phyloP scores from a whole-genome alignment of 2,329 filamentous ascomycete genomes.

The Fusarium multiceps region DNA sequence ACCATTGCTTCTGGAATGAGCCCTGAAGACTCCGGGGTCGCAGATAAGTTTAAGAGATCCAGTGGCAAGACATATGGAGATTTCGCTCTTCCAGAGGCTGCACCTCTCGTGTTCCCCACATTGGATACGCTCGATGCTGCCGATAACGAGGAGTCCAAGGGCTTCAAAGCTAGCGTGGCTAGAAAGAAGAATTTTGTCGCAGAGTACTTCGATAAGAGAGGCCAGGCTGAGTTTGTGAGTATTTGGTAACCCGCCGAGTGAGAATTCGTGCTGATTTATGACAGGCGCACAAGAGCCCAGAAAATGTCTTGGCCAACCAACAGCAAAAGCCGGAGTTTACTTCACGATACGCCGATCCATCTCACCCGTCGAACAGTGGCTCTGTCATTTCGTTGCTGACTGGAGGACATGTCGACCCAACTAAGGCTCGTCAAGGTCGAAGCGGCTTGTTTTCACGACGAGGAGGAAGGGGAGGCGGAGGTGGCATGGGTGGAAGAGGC shows the following conservation, averaged over 20 bases:
- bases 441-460: not conserved
- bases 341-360: slow-evolving; percentile 15
- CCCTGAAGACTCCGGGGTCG: not conserved
- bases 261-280: not conserved
- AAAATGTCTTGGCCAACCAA: slow-evolving; percentile 12
- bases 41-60: slow-evolving; percentile 14
- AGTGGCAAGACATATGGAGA: slow-evolving; percentile 21
- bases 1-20: slow-evolving; percentile 1
- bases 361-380: slow-evolving; percentile 9
- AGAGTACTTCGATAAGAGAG: slow-evolving; percentile 13
- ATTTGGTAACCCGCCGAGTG: rapidly evolving
- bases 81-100: slow-evolving; percentile 58
- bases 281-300: slow-evolving; percentile 3
- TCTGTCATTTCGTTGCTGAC: slow-evolving; percentile 12
- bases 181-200: slow-evolving; percentile 7
- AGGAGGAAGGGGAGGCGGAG: not conserved
- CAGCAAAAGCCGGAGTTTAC: slow-evolving; percentile 7
- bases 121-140: slow-evolving; percentile 12
- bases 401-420: slow-evolving; percentile 13
- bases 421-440: not conserved
- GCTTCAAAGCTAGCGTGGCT: slow-evolving; percentile 2
- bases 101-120: slow-evolving; percentile 52
- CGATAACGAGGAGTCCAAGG: slow-evolving; percentile 9
- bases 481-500: not conserved
- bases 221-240: slow-evolving; percentile 19